These are phyloP conservation scores for Nemania diffusa DNA, from an alignment of 2,329 filamentous ascomycete genomes.

Conservation along the genomic window DNA sequence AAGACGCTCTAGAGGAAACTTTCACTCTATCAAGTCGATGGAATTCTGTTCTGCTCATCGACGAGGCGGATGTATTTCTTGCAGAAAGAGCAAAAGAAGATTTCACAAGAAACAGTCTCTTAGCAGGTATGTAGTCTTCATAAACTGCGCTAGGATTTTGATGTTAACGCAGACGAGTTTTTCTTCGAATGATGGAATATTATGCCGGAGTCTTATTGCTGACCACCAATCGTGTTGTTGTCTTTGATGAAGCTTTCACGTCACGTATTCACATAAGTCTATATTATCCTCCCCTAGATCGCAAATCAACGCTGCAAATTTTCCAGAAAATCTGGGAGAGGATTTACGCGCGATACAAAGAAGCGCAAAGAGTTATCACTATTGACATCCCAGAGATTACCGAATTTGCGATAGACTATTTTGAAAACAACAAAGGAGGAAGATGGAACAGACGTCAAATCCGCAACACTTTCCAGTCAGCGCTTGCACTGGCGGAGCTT, in stretches of 20 bases:
- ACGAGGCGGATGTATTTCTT: slow-evolving; percentile 41
- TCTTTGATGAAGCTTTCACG: slow-evolving; percentile 55
- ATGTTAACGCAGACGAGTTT: slow-evolving; percentile 41
- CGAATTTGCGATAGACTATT: slow-evolving; percentile 36
- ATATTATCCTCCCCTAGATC: slow-evolving; percentile 46
- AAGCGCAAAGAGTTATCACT: slow-evolving; percentile 13
- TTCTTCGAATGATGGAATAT: slow-evolving; percentile 52
- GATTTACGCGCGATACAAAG: slow-evolving; percentile 28
- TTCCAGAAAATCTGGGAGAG: slow-evolving; percentile 36
- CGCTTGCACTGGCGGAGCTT: slow-evolving; percentile 24
- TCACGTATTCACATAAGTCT: slow-evolving; percentile 52
- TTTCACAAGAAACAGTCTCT: slow-evolving; percentile 47
- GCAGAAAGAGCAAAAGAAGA: slow-evolving; percentile 35
- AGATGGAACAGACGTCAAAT: slow-evolving; percentile 46
- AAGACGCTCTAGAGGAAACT: slow-evolving; percentile 41
- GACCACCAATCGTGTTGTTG: slow-evolving; percentile 56
- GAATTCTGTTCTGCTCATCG: slow-evolving; percentile 38
- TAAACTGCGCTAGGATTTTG: too few species aligned
- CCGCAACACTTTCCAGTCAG: slow-evolving; percentile 41
- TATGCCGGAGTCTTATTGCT: slow-evolving; percentile 53
- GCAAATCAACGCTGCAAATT: slow-evolving; percentile 28
- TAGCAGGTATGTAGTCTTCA: slow-evolving; percentile 44
- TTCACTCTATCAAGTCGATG: slow-evolving; percentile 38
- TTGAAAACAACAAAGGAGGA: slow-evolving; percentile 11
- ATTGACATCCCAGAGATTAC: slow-evolving; percentile 9